Base-by-base conservation (phyloP, 495 filamentous ascomycete species). In the Aspergillus carlsbadensis region DNA sequence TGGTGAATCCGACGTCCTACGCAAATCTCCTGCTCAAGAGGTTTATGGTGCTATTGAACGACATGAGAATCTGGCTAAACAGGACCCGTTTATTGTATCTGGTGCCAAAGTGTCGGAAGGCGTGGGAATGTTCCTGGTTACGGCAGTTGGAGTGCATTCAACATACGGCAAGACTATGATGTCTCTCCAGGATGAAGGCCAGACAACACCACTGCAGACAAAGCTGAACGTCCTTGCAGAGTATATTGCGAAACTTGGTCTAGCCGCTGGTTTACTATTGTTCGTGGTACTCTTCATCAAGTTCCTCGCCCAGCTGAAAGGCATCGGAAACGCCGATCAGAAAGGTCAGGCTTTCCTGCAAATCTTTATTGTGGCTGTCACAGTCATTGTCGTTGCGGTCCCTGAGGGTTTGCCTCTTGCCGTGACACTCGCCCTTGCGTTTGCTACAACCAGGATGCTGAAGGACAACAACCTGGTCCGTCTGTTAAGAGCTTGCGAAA, bases 401-500 rank as follows among this genome's bases (percentile, higher is more conserved):
- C 93, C 93, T 3, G 93, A 98, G 75, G 93, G 93, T 18, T 73
- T 98, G 42, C 93, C 93, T 14, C 78, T 98, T 35, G 93, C 93
- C 46, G 93, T 98, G 11, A 98, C 93, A 1, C 78, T 98, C 44
- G 93, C 93, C 41, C 80, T 98, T 20, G 93, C 93, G 36, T 97
- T 96, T 70, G 93, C 93, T 17, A 98, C 93, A 1, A 96, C 87
- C 18, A 80, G 91, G 22, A 98, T 98, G 93, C 76, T 96, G 42
- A 94, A 89, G 69, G 93, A 97, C 63, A 93, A 96, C 72, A 97
- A 97, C 59, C 70, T 98, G 45, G 93, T 98, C 47, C 89, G 93
- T 24, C 82, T 93, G 52, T 78, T 98, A 36, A 87, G 91, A 62
- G 92, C 93, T 41, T 98, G 93, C 70, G 93, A 98, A 70, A 95